Evolutionary conservation across 352 stramenopile species (phyloP).

Genomic region (Phytophthora brassicae): DNA sequence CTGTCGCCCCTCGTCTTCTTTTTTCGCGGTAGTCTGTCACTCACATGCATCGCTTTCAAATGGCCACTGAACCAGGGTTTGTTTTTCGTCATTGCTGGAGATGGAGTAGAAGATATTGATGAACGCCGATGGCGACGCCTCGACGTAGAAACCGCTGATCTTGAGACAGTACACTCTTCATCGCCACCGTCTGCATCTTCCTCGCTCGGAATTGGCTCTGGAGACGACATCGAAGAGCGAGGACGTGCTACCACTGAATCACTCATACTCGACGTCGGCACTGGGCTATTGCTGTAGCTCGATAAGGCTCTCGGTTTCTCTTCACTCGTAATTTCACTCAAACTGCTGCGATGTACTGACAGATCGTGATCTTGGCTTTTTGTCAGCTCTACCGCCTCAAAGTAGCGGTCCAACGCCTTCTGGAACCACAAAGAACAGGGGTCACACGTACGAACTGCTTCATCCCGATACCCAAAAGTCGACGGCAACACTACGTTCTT

Average conservation of each 20-base stretch:
- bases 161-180: slow-evolving; percentile 8
- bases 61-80: slow-evolving; percentile 72
- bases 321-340: slow-evolving; percentile 25
- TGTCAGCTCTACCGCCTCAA: slow-evolving; percentile 56
- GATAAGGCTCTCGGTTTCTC: slow-evolving; percentile 18
- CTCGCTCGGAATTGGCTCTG: slow-evolving; percentile 20
- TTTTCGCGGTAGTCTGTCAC: slow-evolving; percentile 56
- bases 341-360: slow-evolving; percentile 5
- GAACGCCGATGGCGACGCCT: slow-evolving; percentile 23
- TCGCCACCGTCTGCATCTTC: slow-evolving; percentile 30
- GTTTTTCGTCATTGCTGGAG: slow-evolving; percentile 31
- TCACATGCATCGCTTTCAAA: slow-evolving; percentile 70
- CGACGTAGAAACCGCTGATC: slow-evolving; percentile 17
- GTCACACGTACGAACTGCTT: slow-evolving; percentile 59
- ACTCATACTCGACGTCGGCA: slow-evolving; percentile 8
- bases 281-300: slow-evolving; percentile 12
- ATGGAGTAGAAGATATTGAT: slow-evolving; percentile 30
- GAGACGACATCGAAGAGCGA: slow-evolving; percentile 28
- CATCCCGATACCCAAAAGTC: slow-evolving; percentile 57
- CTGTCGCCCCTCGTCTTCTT: slow-evolving; percentile 38
- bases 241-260: slow-evolving; percentile 16
- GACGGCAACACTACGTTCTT: slow-evolving; percentile 55
- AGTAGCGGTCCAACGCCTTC: slow-evolving; percentile 63
- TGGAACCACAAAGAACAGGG: slow-evolving; percentile 67
- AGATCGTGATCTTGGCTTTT: slow-evolving; percentile 22